Conservation (phyloP, 2,329 filamentous ascomycete species). For the Venturia nashicola region DNA sequence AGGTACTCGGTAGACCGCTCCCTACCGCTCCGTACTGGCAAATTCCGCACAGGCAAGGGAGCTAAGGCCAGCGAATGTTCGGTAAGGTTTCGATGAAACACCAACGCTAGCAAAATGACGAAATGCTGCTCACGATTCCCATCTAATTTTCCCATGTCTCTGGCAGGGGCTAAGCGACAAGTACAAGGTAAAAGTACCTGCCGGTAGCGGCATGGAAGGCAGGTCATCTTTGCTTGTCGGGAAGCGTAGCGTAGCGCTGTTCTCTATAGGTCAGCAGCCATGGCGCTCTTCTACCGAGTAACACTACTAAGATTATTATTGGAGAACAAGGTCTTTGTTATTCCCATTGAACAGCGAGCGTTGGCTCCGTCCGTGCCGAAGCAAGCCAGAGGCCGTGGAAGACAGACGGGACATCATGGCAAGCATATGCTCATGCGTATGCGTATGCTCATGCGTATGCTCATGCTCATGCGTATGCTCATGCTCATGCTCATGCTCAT, state of each 20-base stretch:
- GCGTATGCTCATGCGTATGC: not conserved
- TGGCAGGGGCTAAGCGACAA: not conserved
- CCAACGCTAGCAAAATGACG: not conserved
- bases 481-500: not conserved
- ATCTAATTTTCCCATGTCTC: not conserved
- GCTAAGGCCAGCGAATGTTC: not conserved
- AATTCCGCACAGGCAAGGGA: not conserved
- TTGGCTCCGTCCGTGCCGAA: not conserved
- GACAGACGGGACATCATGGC: too few relatives aligned
- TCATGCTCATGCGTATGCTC: not conserved
- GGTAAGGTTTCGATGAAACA: not conserved
- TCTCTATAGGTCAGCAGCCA: not conserved
- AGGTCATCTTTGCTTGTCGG: too few relatives aligned
- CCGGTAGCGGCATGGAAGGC: not conserved
- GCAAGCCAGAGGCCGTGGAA: too few relatives aligned
- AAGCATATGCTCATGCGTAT: too few relatives aligned
- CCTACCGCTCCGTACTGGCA: not conserved
- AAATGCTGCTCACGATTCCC: slow-evolving; percentile 1
- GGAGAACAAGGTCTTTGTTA: too few relatives aligned
- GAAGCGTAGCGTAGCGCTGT: too few relatives aligned
- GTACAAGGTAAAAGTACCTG: not conserved
- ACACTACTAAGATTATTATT: too few relatives aligned
- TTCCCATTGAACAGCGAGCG: too few relatives aligned
- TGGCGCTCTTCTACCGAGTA: too few relatives aligned
- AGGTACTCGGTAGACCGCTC: too few relatives aligned